Evolutionary conservation across 2,329 filamentous ascomycete genomes (phyloP).

Genomic region (Dothideomycetes sp.): DNA sequence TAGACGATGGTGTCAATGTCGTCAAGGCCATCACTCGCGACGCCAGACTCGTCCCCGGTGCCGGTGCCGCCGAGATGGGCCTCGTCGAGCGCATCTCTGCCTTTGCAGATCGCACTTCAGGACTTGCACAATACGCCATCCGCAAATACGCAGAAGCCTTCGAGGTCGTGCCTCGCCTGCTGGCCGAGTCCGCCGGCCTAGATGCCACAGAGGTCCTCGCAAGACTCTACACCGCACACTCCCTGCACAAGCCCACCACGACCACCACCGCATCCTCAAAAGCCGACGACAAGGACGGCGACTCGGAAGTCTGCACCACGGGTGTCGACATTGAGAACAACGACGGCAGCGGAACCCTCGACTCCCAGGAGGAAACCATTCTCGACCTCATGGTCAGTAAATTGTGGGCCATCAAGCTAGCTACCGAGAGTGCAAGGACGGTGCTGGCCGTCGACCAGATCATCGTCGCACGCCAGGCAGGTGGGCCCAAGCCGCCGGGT

Average conservation of each 20-base stretch:
- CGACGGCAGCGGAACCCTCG: slow-evolving; percentile 67
- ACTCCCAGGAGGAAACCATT: slow-evolving; percentile 80
- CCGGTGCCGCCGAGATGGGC: slow-evolving; percentile 89
- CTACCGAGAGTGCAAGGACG: slow-evolving; percentile 87
- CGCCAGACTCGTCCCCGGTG: slow-evolving; percentile 79
- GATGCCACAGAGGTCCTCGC: slow-evolving; percentile 96
- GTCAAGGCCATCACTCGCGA: slow-evolving; percentile 98
- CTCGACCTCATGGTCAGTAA: slow-evolving; percentile 86
- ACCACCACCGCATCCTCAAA: slow-evolving; percentile 13
- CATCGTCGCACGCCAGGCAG: slow-evolving; percentile 93
- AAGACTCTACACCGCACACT: slow-evolving; percentile 80
- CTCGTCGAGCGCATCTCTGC: slow-evolving; percentile 85
- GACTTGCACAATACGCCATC: slow-evolving; percentile 90
- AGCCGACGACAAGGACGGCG: slow-evolving; percentile 11
- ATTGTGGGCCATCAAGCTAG: slow-evolving; percentile 93
- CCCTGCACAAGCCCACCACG: slow-evolving; percentile 35
- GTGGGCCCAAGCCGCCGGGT: slow-evolving; percentile 90
- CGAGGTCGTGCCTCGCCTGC: slow-evolving; percentile 85
- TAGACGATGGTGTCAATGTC: slow-evolving; percentile 96
- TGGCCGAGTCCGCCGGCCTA: slow-evolving; percentile 89
- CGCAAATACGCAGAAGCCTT: slow-evolving; percentile 96
- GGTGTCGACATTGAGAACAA: slow-evolving; percentile 92
- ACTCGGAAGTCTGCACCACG: slow-evolving; percentile 60
- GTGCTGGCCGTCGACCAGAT: slow-evolving; percentile 97
- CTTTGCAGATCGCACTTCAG: slow-evolving; percentile 84